These are phyloP conservation scores for Ichthyophthirius multifiliis DNA, from an alignment of 169 alveolate species.

Conservation along the genomic window DNA sequence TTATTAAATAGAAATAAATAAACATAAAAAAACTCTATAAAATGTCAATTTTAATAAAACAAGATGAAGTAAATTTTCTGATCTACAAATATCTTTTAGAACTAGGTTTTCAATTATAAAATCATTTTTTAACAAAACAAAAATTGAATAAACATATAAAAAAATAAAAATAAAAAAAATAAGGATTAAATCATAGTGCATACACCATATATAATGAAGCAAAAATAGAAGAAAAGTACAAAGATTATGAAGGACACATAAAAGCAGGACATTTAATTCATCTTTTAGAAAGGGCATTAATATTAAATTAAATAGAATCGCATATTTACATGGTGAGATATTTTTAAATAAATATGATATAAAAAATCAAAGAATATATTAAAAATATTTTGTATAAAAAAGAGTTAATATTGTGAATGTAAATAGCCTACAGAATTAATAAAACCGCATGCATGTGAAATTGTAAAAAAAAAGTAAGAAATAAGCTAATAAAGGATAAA, in stretches of 20 bases:
- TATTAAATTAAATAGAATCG: background rate
- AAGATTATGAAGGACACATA: background rate
- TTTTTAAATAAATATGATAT: too few relatives aligned
- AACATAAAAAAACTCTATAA: too few relatives aligned
- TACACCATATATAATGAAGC: background rate
- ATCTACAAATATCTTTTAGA: too few relatives aligned
- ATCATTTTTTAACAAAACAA: too few relatives aligned
- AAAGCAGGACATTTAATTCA: background rate
- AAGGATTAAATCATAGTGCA: background rate
- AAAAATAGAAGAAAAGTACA: background rate
- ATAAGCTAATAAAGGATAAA: background rate
- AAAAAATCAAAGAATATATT: background rate
- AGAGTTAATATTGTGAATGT: constrained; percentile 6
- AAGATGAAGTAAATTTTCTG: too few relatives aligned
- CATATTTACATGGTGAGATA: background rate
- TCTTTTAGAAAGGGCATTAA: background rate
- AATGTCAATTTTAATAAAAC: too few relatives aligned
- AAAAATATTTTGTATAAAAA: background rate
- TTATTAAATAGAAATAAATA: too few relatives aligned
- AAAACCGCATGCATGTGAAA: background rate
- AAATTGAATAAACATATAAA: too few relatives aligned
- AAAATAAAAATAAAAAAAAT: too few relatives aligned
- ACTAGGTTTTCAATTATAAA: too few relatives aligned
- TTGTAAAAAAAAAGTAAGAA: background rate
- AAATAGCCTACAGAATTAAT: background rate